phyloP scores from a whole-genome alignment of 1,284 basidiomycete species.

The Singerocomus inundabilis region DNA sequence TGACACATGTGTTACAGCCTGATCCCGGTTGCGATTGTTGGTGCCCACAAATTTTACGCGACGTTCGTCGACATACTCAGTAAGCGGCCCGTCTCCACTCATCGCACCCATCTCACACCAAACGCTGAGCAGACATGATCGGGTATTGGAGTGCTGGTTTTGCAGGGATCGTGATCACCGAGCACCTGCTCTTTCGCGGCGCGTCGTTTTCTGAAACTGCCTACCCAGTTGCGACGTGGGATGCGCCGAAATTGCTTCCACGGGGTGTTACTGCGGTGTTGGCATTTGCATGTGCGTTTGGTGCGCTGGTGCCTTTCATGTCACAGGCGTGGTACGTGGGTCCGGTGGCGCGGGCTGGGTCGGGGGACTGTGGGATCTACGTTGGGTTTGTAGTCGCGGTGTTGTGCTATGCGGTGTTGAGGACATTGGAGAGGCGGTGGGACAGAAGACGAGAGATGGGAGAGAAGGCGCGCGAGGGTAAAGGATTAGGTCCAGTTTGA shows the following conservation, averaged over 20 bases:
- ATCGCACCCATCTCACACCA: background rate
- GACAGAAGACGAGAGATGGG: conserved; percentile 1
- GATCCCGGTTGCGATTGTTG: conserved; percentile 59
- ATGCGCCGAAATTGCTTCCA: conserved; percentile 24
- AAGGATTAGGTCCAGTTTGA: conserved; percentile 7
- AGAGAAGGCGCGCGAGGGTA: background rate
- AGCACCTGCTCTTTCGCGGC: conserved; percentile 57
- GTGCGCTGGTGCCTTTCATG: conserved; percentile 57
- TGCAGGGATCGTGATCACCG: conserved; percentile 50
- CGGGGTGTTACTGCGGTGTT: conserved; percentile 39
- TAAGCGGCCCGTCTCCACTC: conserved; percentile 25
- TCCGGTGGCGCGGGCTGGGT: conserved; percentile 43
- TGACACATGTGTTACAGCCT: conserved; percentile 35
- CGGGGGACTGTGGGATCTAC: conserved; percentile 58
- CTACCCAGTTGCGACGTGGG: conserved; percentile 26
- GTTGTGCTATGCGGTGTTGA: conserved; percentile 39
- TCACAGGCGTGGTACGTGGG: conserved; percentile 58
- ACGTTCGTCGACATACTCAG: conserved; percentile 57
- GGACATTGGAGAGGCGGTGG: conserved; percentile 39
- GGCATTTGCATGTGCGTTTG: conserved; percentile 47
- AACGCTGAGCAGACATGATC: conserved; percentile 39
- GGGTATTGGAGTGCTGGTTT: conserved; percentile 64
- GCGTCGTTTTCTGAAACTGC: conserved; percentile 31
- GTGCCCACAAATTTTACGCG: conserved; percentile 55
- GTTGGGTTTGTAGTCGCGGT: conserved; percentile 45